Percentiles rank a stretch among this genome's conserved stretches.
Evolutionary conservation across 1,284 basidiomycete species (phyloP).

Genomic region (Coriolopsis trogii): DNA sequence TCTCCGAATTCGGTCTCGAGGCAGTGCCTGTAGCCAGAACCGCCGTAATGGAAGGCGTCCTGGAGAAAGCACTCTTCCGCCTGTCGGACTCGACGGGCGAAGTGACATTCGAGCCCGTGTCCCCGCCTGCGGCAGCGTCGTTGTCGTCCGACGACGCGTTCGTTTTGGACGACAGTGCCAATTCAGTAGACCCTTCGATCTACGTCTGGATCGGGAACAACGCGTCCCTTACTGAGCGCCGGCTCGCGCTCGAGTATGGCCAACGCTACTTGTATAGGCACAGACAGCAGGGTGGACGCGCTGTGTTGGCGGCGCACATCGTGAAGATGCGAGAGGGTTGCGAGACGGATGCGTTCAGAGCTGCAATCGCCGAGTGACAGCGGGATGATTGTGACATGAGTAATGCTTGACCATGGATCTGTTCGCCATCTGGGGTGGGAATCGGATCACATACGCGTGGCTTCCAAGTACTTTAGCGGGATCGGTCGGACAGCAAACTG

Average conservation of each 20-base stretch:
- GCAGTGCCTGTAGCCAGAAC: conserved; percentile 16
- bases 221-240: conserved; percentile 50
- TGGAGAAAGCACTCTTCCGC: conserved; percentile 42
- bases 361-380: conserved; percentile 23
- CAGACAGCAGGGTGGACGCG: conserved; percentile 24
- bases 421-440: too few relatives aligned
- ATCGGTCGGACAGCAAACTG: too few relatives aligned
- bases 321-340: conserved; percentile 54
- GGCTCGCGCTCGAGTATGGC: conserved; percentile 55
- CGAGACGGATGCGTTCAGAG: conserved; percentile 48
- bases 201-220: conserved; percentile 61
- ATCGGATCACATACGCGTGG: too few relatives aligned
- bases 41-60: conserved; percentile 9
- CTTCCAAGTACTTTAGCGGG: too few relatives aligned
- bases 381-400: background rate
- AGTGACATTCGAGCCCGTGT: conserved; percentile 42
- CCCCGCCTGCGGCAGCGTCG: conserved; percentile 33
- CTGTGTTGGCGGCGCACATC: conserved; percentile 42
- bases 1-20: conserved; percentile 44
- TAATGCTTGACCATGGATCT: background rate
- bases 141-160: conserved; percentile 52
- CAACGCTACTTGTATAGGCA: conserved; percentile 53
- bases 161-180: conserved; percentile 45
- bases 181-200: conserved; percentile 41
- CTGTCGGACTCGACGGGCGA: conserved; percentile 50